A percentile compares a stretch with the other conserved stretches of the same genome.
phyloP scores from a whole-genome alignment of 257 asterid genomes.

The Solanum etuberosum region DNA sequence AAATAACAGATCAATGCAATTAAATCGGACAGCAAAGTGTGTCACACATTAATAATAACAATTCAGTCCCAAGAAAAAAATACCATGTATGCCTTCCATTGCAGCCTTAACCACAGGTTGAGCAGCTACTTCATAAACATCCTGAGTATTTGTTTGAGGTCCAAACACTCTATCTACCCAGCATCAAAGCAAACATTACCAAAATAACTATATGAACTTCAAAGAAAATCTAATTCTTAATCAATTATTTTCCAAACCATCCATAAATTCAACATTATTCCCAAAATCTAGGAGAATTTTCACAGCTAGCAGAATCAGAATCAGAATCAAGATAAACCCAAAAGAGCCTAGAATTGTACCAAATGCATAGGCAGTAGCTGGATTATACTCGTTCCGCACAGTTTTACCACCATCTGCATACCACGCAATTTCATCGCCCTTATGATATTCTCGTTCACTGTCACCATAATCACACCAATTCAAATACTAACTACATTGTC shows the following conservation, averaged over 20 bases:
- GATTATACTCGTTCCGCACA: slow-evolving; percentile 87
- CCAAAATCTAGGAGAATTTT: background rate
- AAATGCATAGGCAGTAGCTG: slow-evolving; percentile 81
- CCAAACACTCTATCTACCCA: slow-evolving; percentile 87
- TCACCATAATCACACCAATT: background rate
- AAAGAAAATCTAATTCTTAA: background rate
- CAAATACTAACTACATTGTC: background rate
- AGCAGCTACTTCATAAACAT: slow-evolving; percentile 95
- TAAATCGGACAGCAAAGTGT: background rate
- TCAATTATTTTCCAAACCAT: background rate
- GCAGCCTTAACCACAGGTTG: slow-evolving; percentile 96
- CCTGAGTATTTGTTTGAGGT: slow-evolving; percentile 65
- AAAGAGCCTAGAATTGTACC: slow-evolving; percentile 33
- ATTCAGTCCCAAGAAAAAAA: background rate
- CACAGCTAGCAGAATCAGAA: background rate
- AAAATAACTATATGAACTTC: background rate
- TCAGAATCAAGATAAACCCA: background rate
- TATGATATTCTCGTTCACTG: slow-evolving; percentile 92
- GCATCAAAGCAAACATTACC: background rate
- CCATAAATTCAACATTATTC: background rate
- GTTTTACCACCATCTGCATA: slow-evolving; percentile 72
- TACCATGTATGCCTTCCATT: slow-evolving; percentile 98
- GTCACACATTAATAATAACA: background rate
- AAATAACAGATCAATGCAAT: background rate
- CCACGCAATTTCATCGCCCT: slow-evolving; percentile 96